Percentiles rank a stretch among this genome's conserved stretches.
These are phyloP conservation scores for Colletotrichum phormii DNA, from an alignment of 2,329 filamentous ascomycete species.

Conservation along the genomic window DNA sequence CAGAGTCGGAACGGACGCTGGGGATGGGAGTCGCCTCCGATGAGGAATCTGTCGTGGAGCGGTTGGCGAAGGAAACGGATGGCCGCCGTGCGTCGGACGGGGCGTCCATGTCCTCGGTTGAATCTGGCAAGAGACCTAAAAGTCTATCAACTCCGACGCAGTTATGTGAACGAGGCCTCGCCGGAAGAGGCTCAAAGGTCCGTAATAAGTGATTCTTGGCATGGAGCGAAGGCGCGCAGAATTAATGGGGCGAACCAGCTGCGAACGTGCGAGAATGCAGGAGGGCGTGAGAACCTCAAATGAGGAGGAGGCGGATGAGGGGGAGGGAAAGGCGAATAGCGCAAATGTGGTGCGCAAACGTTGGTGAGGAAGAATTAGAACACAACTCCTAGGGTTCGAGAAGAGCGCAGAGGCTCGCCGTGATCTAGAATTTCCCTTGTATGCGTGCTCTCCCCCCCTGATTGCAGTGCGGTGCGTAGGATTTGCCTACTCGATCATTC, in stretches of 20 bases:
- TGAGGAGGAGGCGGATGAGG: neutral
- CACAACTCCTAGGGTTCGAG: neutral
- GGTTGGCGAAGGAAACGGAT: slow-evolving; percentile 20
- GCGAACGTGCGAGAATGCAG: neutral
- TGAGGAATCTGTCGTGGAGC: slow-evolving; percentile 14
- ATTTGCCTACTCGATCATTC: slow-evolving; percentile 13
- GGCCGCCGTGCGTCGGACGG: slow-evolving; percentile 19
- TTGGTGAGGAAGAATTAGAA: neutral
- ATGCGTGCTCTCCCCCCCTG: neutral
- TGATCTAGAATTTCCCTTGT: slow-evolving; percentile 4
- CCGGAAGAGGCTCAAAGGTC: slow-evolving; percentile 28
- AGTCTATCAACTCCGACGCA: slow-evolving; percentile 8
- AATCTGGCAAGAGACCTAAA: slow-evolving; percentile 19
- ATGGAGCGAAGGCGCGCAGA: slow-evolving; percentile 17
- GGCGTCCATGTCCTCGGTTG: slow-evolving; percentile 19
- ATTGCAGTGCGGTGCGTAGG: neutral
- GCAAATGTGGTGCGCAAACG: neutral
- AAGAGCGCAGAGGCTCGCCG: neutral
- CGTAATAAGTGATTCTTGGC: slow-evolving; percentile 19
- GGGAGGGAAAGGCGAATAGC: neutral
- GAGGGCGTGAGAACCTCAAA: neutral
- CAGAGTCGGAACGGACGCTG: slow-evolving; percentile 9
- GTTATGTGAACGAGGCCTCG: slow-evolving; percentile 26
- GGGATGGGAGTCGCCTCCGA: slow-evolving; percentile 28
- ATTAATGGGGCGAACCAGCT: neutral